Conservation (phyloP, 306 rosid species). For the Vachellia collinsii region DNA sequence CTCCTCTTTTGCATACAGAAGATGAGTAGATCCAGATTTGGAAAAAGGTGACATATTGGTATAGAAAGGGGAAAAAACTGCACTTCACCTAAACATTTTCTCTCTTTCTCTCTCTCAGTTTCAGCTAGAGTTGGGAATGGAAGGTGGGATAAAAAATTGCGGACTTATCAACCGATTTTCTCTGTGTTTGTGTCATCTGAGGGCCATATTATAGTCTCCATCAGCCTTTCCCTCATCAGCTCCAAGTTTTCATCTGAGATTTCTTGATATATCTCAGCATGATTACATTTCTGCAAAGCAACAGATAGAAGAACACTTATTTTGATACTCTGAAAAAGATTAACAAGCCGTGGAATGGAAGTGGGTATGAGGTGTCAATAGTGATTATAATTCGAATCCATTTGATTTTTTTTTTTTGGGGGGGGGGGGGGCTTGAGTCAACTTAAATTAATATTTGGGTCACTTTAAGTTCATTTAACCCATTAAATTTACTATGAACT, state of each 20-base stretch:
- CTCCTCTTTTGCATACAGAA: background rate
- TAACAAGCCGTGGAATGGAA: too few relatives aligned
- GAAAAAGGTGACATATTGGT: background rate
- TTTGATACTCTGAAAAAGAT: too few relatives aligned
- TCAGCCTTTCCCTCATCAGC: conserved; percentile 90
- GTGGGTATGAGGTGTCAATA: too few relatives aligned
- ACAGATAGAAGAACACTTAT: background rate
- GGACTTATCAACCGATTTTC: conserved; percentile 62
- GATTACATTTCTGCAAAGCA: conserved; percentile 82
- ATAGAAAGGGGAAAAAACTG: conserved; percentile 26
- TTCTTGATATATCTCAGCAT: conserved; percentile 86
- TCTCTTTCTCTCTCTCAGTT: background rate
- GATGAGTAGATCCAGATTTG: background rate
- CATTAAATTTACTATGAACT: background rate
- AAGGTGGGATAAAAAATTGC: conserved; percentile 1
- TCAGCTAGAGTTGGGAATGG: conserved; percentile 42
- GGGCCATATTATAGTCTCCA: conserved; percentile 97
- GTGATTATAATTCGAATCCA: too few relatives aligned
- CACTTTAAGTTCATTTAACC: background rate
- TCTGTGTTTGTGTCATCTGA: conserved; percentile 94
- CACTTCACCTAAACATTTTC: background rate
- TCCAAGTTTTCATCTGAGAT: conserved; percentile 88
- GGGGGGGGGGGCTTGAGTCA: too few relatives aligned
- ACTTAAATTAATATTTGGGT: background rate
- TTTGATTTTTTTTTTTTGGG: too few relatives aligned